phyloP scores from a whole-genome alignment of 2,329 filamentous ascomycete species.

The Fusarium heterosporum region DNA sequence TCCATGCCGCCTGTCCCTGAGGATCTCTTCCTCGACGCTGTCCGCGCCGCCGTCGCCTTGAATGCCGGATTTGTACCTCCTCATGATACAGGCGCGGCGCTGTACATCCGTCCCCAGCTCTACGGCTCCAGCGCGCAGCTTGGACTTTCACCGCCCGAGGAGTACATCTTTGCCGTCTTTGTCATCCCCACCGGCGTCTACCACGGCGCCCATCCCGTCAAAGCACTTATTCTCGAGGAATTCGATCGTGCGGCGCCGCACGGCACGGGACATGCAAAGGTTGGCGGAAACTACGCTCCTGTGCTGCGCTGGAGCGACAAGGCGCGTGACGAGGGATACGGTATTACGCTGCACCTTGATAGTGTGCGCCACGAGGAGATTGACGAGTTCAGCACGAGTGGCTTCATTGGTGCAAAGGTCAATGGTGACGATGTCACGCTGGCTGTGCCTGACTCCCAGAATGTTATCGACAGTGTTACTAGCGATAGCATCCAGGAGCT shows the following conservation, averaged over 20 bases:
- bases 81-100: conserved; percentile 85
- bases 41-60: conserved; percentile 82
- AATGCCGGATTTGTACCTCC: conserved; percentile 95
- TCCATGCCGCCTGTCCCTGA: conserved; percentile 85
- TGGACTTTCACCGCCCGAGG: conserved; percentile 86
- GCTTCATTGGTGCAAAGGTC: conserved; percentile 84
- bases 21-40: conserved; percentile 79
- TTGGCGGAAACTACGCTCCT: conserved; percentile 96
- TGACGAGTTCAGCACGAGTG: conserved; percentile 95
- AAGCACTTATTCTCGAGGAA: conserved; percentile 87
- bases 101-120: conserved; percentile 91
- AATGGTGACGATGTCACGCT: conserved; percentile 73
- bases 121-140: conserved; percentile 91
- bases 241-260: conserved; percentile 95
- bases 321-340: conserved; percentile 81
- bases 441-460: conserved; percentile 87
- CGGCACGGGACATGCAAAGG: conserved; percentile 90
- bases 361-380: conserved; percentile 85
- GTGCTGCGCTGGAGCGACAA: conserved; percentile 89
- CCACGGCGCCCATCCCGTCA: conserved; percentile 89
- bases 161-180: conserved; percentile 92
- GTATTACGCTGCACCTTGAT: conserved; percentile 95
- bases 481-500: conserved; percentile 82
- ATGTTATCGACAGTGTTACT: conserved; percentile 89
- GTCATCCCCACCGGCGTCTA: conserved; percentile 94